A percentile compares a stretch with the other conserved stretches of the same genome.
These are phyloP conservation scores for Iodosphaeria phyllophila DNA, from an alignment of 2,329 filamentous ascomycete genomes.

Conservation along the genomic window DNA sequence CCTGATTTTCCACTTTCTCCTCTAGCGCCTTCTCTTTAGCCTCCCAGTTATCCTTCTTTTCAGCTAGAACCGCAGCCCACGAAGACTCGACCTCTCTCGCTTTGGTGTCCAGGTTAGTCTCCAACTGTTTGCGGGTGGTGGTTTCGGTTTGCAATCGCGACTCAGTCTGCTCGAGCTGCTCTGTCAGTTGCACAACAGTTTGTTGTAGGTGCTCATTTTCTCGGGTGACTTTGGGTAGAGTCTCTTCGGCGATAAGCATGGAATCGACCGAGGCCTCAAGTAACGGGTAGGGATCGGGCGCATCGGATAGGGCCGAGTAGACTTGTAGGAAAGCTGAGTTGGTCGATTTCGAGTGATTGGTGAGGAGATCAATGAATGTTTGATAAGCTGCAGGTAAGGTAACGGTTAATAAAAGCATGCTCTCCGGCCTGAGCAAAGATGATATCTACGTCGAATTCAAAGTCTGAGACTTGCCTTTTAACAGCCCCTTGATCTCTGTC, in stretches of 20 bases:
- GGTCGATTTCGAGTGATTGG: conserved; percentile 86
- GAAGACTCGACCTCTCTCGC: conserved; percentile 81
- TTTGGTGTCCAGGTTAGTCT: conserved; percentile 57
- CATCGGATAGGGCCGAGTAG: conserved; percentile 87
- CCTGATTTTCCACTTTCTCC: conserved; percentile 88
- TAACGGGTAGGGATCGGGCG: conserved; percentile 86
- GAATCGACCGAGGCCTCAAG: conserved; percentile 94
- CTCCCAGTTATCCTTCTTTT: conserved; percentile 94
- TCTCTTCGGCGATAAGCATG: conserved; percentile 80
- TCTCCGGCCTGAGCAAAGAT: no score
- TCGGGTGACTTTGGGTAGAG: conserved; percentile 68
- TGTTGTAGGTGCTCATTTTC: conserved; percentile 81
- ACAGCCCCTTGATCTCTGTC: conserved; percentile 67
- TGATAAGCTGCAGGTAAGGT: conserved; percentile 54
- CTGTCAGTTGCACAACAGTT: conserved; percentile 54
- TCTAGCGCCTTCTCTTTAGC: conserved; percentile 81
- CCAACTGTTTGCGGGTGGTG: conserved; percentile 50
- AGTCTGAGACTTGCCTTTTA: conserved; percentile 48
- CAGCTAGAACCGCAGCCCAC: conserved; percentile 75
- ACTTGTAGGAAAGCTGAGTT: conserved; percentile 85
- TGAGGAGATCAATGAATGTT: conserved; percentile 88
- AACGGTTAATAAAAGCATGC: no score
- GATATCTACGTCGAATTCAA: no score
- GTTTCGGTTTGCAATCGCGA: conserved; percentile 63
- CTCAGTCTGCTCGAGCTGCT: conserved; percentile 71